Conservation (phyloP, 2,329 filamentous ascomycete genomes). For the Botrytis fabae region DNA sequence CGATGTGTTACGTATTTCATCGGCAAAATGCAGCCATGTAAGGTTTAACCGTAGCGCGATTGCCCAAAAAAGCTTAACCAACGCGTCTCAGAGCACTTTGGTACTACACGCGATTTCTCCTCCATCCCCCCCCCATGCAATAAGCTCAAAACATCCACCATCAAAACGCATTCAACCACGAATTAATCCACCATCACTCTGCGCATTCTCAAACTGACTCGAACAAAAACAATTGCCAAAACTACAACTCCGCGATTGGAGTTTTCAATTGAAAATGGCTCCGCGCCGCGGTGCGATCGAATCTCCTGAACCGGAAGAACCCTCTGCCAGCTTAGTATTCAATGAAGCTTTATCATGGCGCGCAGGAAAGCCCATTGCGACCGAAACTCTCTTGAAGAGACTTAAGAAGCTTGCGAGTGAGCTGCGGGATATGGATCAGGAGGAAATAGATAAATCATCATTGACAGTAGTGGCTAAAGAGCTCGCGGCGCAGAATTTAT, state of each 20-base stretch:
- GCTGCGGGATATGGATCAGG: constrained; percentile 82
- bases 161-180: constrained; percentile 4
- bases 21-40: background rate
- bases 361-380: constrained; percentile 84
- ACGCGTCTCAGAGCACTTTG: constrained; percentile 16
- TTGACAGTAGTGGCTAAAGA: constrained; percentile 81
- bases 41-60: background rate
- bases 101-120: constrained; percentile 21
- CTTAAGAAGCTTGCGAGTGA: constrained; percentile 81
- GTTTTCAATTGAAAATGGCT: constrained; percentile 35
- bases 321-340: constrained; percentile 64
- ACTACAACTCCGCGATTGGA: constrained; percentile 16
- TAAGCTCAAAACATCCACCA: constrained; percentile 15
- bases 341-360: constrained; percentile 87
- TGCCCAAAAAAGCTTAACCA: constrained; percentile 5
- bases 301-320: constrained; percentile 35
- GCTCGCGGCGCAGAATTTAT: constrained; percentile 75
- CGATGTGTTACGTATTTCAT: too few species aligned
- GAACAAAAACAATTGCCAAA: background rate
- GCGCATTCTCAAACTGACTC: background rate
- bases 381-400: constrained; percentile 76
- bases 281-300: constrained; percentile 40
- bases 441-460: constrained; percentile 80
- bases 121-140: constrained; percentile 15
- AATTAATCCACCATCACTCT: background rate